Base-by-base conservation (phyloP, 1,284 basidiomycete species). In the Puccinia coronata region DNA sequence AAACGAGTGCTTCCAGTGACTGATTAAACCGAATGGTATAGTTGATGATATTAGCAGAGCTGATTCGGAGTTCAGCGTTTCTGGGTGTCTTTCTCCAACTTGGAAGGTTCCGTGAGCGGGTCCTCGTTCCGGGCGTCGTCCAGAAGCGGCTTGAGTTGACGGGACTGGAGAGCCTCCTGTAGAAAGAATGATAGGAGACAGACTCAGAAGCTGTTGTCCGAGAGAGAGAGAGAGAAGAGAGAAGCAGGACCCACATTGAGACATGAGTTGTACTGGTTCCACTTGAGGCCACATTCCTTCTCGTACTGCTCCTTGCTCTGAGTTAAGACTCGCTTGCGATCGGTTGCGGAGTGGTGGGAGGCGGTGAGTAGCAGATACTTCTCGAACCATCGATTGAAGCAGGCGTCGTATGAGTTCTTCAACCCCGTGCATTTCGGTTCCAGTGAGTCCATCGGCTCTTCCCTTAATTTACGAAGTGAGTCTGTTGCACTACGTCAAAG, bases 311-410 rank as follows among this genome's bases (percentile, higher is more conserved):
- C 82, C 82, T 85, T 84, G 69, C 84, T 83, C 53, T 34, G 43
- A 12, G 25, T 47, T 20, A 80, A 39, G 36, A 53, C 53, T 47
- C 63, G 34, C 16, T 70, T 71, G 9, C 36, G 67, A 53, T 61
- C 69, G 5, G 11, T 28, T 31, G 8, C n/a, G 23, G 55, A 47
- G 14, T 63, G 39, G 41, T 67, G 23, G 20, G n/a, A 31, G 47
- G 73, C 43, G 31, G 61, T 83, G n/a, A 85, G 83, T 23, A 82
- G 80, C n/a, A 86, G 78, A 74, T 86, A 86, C 49, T 84, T 84
- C 51, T 83, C 84, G 83, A 86, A 86, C 86, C 86, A 86, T 12
- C 80, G 47, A 76, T 85, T 84, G 82, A 86, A 86, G 80, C 86
- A 86, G 1, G 83, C 51, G 73, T 86, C 86, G 82, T 86, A 86